A percentile compares a stretch with the other conserved stretches of the same genome.
Conservation (phyloP, 768 basidiomycete genomes). For the Tephrocybe sp. region DNA sequence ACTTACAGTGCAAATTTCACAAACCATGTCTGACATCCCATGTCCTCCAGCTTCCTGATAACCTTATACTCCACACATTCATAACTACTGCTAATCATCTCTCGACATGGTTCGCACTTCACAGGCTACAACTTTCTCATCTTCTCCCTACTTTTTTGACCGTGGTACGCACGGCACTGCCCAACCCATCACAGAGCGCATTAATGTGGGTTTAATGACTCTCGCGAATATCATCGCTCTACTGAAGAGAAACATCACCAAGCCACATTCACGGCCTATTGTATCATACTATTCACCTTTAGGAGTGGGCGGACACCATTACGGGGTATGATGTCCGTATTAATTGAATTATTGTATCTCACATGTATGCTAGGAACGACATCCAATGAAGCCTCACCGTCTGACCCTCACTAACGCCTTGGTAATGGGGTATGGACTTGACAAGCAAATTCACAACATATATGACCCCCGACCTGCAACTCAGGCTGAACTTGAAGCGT, state of each 20-base stretch:
- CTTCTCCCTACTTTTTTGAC: constrained; percentile 74
- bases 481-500: constrained; percentile 82
- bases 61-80: neutral
- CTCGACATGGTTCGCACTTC: constrained; percentile 43
- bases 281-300: constrained; percentile 97
- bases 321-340: constrained; percentile 64
- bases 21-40: no score
- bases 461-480: constrained; percentile 90
- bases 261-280: constrained; percentile 83
- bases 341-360: neutral
- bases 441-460: constrained; percentile 92
- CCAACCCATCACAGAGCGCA: constrained; percentile 76
- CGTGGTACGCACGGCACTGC: constrained; percentile 70
- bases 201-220: constrained; percentile 54
- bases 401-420: constrained; percentile 95
- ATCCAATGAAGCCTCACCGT: constrained; percentile 98
- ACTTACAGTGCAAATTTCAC: no score
- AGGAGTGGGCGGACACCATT: constrained; percentile 93
- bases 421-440: constrained; percentile 93
- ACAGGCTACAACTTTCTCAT: constrained; percentile 66
- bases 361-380: constrained; percentile 68
- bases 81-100: neutral
- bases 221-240: neutral
- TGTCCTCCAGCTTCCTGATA: neutral
- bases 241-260: neutral